Evolutionary conservation across 2,329 filamentous ascomycete species (phyloP).

Genomic region (Dothiorella sarmentorum): DNA sequence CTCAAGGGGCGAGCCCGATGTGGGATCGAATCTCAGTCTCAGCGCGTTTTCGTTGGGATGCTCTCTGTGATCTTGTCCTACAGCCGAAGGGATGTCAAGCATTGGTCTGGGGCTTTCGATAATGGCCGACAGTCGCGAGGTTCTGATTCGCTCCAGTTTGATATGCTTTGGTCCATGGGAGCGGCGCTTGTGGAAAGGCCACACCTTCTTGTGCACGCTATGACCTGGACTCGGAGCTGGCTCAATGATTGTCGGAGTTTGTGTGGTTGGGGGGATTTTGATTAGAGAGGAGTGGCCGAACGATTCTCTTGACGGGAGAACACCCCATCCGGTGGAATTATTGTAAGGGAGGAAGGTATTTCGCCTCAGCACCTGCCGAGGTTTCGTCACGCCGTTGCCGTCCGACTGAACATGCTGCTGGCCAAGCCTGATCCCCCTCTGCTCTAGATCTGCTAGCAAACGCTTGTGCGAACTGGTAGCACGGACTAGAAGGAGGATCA

Average conservation of each 20-base stretch:
- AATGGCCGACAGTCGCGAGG: conserved; percentile 25
- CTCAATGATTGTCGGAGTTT: not conserved
- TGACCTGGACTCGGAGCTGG: not conserved
- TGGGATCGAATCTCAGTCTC: not conserved
- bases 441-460: conserved; percentile 32
- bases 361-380: conserved; percentile 32
- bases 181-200: conserved; percentile 9
- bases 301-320: conserved; percentile 32
- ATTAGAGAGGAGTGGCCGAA: conserved; percentile 18
- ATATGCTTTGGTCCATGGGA: conserved; percentile 11
- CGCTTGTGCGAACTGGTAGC: conserved; percentile 29
- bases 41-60: not conserved
- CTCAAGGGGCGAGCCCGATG: not conserved
- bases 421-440: conserved; percentile 29
- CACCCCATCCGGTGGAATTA: conserved; percentile 39
- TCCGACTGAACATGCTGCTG: conserved; percentile 22
- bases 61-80: not conserved
- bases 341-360: conserved; percentile 35
- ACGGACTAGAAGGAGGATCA: conserved; percentile 29
- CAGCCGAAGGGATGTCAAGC: not conserved
- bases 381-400: conserved; percentile 24
- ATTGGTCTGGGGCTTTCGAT: conserved; percentile 14
- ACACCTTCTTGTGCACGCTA: not conserved
- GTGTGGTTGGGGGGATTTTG: not conserved
- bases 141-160: conserved; percentile 12